A percentile compares a stretch with the other conserved stretches of the same genome.
These are phyloP conservation scores for Periconia sp. DNA, from an alignment of 2,329 filamentous ascomycete species.

Conservation along the genomic window DNA sequence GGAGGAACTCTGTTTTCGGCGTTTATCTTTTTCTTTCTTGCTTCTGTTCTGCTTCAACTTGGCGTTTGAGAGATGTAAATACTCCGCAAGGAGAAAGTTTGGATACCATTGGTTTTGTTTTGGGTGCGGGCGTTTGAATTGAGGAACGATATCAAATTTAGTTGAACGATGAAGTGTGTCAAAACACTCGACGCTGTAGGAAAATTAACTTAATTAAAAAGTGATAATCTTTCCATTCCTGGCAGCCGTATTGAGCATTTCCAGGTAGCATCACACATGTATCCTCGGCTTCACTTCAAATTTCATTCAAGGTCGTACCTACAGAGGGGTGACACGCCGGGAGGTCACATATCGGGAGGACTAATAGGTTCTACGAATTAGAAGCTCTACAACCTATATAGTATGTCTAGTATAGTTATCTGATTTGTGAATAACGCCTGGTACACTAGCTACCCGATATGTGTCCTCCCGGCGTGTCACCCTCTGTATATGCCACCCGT, in stretches of 20 bases:
- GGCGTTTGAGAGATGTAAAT: background rate
- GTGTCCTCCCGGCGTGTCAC: too few species aligned
- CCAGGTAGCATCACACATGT: background rate
- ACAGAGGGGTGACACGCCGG: too few species aligned
- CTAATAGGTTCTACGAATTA: too few species aligned
- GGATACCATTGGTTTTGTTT: background rate
- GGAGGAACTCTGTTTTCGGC: background rate
- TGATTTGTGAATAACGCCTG: too few species aligned
- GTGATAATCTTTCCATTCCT: background rate
- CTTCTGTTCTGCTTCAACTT: background rate
- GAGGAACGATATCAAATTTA: background rate
- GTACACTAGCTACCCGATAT: too few species aligned
- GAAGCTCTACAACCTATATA: too few species aligned
- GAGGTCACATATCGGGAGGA: too few species aligned
- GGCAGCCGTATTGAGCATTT: background rate
- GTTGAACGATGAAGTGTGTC: background rate
- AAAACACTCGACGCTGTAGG: background rate
- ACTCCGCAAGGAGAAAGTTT: conserved; percentile 6
- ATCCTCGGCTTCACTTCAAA: background rate
- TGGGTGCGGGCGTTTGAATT: background rate
- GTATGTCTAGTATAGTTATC: too few species aligned
- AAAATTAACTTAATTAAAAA: background rate
- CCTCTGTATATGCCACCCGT: too few species aligned
- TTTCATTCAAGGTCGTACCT: too few species aligned
- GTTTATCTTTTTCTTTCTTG: background rate